Percentiles rank a stretch among this genome's conserved stretches.
phyloP scores from a whole-genome alignment of 1,284 basidiomycete genomes.

The Agroathelia rolfsii region DNA sequence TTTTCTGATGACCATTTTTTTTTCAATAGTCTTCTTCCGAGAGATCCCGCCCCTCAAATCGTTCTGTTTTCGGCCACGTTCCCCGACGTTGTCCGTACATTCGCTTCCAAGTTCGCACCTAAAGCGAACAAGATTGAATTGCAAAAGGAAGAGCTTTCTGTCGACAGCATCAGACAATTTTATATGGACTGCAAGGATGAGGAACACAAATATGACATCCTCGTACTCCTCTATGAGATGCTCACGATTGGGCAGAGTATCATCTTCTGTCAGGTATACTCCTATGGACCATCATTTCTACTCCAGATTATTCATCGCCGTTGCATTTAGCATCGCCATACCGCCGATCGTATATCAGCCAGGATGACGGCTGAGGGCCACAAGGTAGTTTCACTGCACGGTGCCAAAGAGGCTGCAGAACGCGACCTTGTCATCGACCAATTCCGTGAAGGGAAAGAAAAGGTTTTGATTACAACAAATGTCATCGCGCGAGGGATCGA shows the following conservation, averaged over 20 bases:
- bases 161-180: constrained; percentile 95
- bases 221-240: constrained; percentile 85
- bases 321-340: constrained; percentile 68
- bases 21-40: constrained; percentile 58
- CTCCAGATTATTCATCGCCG: no score
- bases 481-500: constrained; percentile 98
- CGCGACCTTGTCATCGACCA: constrained; percentile 91
- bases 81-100: constrained; percentile 84
- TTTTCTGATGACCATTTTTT: constrained; percentile 8
- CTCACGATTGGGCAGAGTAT: constrained; percentile 96
- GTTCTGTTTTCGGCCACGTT: constrained; percentile 98
- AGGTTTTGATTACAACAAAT: constrained; percentile 98
- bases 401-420: constrained; percentile 82
- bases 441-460: constrained; percentile 93
- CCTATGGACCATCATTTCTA: no score
- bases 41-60: constrained; percentile 62
- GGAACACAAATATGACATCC: constrained; percentile 91
- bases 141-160: constrained; percentile 88
- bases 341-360: constrained; percentile 86
- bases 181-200: constrained; percentile 92
- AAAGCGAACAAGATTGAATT: constrained; percentile 95
- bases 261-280: constrained; percentile 87
- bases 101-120: constrained; percentile 89
- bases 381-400: constrained; percentile 93
- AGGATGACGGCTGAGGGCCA: constrained; percentile 93